Percentiles rank a stretch among this genome's conserved stretches.
phyloP scores from a whole-genome alignment of 192 early-diverging fungal species.

The Gonapodya sp. region DNA sequence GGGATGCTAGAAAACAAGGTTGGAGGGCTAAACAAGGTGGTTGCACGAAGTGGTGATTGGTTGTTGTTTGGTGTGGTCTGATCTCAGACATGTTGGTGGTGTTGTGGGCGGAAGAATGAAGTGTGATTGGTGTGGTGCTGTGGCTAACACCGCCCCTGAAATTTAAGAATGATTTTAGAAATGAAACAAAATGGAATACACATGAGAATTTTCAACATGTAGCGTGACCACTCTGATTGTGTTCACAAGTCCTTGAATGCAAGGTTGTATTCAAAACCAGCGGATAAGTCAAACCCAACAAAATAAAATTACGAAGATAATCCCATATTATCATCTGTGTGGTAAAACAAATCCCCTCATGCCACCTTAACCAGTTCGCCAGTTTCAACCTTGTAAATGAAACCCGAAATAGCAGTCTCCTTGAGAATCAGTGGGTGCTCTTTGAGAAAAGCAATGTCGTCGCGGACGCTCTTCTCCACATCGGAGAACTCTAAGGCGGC shows the following conservation, averaged over 20 bases:
- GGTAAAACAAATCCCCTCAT: too few relatives aligned
- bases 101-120: background rate
- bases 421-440: constrained; percentile 24
- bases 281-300: too few relatives aligned
- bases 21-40: background rate
- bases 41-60: background rate
- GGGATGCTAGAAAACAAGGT: background rate
- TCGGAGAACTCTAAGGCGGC: constrained; percentile 27
- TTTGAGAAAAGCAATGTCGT: constrained; percentile 24
- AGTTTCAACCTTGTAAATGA: constrained; percentile 26
- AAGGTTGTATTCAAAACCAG: too few relatives aligned
- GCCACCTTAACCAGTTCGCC: constrained; percentile 22
- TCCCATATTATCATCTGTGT: too few relatives aligned
- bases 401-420: constrained; percentile 24
- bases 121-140: background rate
- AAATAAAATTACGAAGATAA: too few relatives aligned
- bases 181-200: background rate
- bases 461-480: constrained; percentile 24
- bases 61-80: background rate
- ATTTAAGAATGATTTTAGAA: background rate
- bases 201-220: background rate
- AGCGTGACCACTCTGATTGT: too few relatives aligned
- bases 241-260: too few relatives aligned
- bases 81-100: background rate
- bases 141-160: background rate